phyloP scores from a whole-genome alignment of 805 yeast species.

The Starmerella cellae region DNA sequence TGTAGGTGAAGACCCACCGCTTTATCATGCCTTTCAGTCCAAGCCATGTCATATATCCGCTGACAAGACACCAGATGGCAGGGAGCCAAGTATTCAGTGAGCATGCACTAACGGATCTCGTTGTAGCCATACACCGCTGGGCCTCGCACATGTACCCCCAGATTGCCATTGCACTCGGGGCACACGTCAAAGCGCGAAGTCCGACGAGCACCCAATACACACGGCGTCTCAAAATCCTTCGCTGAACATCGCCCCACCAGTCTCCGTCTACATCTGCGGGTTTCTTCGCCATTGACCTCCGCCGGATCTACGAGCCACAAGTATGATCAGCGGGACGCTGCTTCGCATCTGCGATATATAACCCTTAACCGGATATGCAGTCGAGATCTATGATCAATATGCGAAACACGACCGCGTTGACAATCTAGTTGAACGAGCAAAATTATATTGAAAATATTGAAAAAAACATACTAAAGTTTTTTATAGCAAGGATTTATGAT shows the following conservation, averaged over 20 bases:
- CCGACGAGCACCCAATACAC: slow-evolving; percentile 16
- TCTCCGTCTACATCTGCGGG: not conserved
- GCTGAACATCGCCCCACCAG: slow-evolving; percentile 3
- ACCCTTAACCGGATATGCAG: too few relatives aligned
- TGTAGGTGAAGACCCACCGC: slow-evolving; percentile 81
- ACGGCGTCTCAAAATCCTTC: slow-evolving; percentile 16
- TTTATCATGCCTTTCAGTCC: slow-evolving; percentile 81
- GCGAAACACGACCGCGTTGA: too few relatives aligned
- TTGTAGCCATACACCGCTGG: slow-evolving; percentile 16
- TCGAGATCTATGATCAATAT: too few relatives aligned
- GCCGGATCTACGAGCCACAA: too few relatives aligned
- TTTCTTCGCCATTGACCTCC: not conserved
- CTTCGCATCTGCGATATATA: too few relatives aligned
- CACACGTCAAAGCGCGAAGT: slow-evolving; percentile 46
- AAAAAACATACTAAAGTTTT: too few relatives aligned
- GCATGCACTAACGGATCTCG: slow-evolving; percentile 12
- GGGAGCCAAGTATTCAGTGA: slow-evolving; percentile 19
- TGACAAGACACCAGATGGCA: slow-evolving; percentile 74
- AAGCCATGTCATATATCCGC: slow-evolving; percentile 70
- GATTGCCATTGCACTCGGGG: slow-evolving; percentile 49
- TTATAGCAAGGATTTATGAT: not conserved
- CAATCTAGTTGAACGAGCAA: too few relatives aligned
- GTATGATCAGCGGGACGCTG: too few relatives aligned
- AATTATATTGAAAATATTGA: too few relatives aligned
- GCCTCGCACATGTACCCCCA: slow-evolving; percentile 28